Conservation (phyloP, 106 monocot species). For the Dendrobium chrysotoxum region DNA sequence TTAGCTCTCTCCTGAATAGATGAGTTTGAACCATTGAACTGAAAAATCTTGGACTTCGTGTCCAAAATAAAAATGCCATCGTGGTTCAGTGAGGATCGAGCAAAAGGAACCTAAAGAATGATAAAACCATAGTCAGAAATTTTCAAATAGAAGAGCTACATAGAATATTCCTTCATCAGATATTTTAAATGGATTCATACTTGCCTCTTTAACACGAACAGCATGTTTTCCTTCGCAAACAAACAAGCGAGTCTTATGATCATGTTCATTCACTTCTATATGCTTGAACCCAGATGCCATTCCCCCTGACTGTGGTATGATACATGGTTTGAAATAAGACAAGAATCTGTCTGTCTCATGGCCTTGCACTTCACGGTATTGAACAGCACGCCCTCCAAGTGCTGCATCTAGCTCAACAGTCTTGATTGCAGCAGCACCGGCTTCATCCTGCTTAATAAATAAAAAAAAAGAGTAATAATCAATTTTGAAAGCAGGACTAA, state of each 20-base stretch:
- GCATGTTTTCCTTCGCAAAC: slow-evolving; percentile 26
- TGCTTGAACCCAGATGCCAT: slow-evolving; percentile 30
- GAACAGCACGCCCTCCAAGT: slow-evolving; percentile 38
- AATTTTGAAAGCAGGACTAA: background rate
- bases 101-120: slow-evolving; percentile 31
- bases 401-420: slow-evolving; percentile 31
- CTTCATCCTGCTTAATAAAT: slow-evolving; percentile 26
- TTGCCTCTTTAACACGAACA: slow-evolving; percentile 28
- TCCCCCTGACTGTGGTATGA: slow-evolving; percentile 27
- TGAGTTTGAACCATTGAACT: slow-evolving; percentile 42
- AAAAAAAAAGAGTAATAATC: background rate
- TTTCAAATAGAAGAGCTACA: slow-evolving; percentile 1
- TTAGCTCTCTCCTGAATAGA: slow-evolving; percentile 47
- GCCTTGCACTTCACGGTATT: slow-evolving; percentile 39
- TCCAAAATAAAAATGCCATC: slow-evolving; percentile 41
- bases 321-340: slow-evolving; percentile 40
- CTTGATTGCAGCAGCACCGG: slow-evolving; percentile 36
- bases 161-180: background rate
- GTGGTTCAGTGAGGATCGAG: slow-evolving; percentile 33
- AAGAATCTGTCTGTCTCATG: slow-evolving; percentile 32
- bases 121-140: background rate
- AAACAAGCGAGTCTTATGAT: slow-evolving; percentile 23
- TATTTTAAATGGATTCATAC: slow-evolving; percentile 7
- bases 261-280: slow-evolving; percentile 22
- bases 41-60: slow-evolving; percentile 38